Base-by-base conservation (phyloP, 306 rosid species). In the Trichosanthes truncata region DNA sequence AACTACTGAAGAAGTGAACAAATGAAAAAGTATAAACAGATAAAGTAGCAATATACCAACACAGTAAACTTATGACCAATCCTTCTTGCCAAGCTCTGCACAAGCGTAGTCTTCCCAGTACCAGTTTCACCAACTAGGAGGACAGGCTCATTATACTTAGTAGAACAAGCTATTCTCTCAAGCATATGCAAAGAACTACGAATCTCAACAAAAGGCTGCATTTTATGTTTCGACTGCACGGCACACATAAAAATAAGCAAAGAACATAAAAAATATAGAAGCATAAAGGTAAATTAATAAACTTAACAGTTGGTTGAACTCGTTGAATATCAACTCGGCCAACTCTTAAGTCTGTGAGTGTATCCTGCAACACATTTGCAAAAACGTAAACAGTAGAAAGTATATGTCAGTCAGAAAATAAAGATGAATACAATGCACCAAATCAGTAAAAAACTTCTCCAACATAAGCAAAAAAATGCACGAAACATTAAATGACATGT, bases 51-150 rank as follows among this genome's bases (percentile, higher is more conserved):
- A 53, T 52, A 87, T 87, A 94, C 98, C 95, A 95, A 83, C 79
- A 95, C 98, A 10, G 95, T 95, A 78, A 95, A 86, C 84, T 89
- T 90, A 84, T 92, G 97, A 75, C 89, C 93, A 65, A 95, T 96
- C 87, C 94, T 90, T 82, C 43, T 45, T 25, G 98, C 98, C 85
- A 95, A 81, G 87, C 90, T 88, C 88, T 95, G 98, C 80, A 95
- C 97, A 59, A 95, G 90, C 26, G 98, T 92, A 46, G 98, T 95
- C 89, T 95, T 95, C 79, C 98, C 98, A 0, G 97, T 95, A 85
- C 98, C 98, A 80, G 98, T 95, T 89, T 95, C 98, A 82, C 98
- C 98, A 82, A 95, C 97, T 87, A 95, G 83, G 62, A 95, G 98
- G 61, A 92, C 97, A 74, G 98, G 89, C 86, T 95, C 98, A 69